Conservation (phyloP, 192 early-diverging fungal genomes). For the Dimargaris xerosporica region DNA sequence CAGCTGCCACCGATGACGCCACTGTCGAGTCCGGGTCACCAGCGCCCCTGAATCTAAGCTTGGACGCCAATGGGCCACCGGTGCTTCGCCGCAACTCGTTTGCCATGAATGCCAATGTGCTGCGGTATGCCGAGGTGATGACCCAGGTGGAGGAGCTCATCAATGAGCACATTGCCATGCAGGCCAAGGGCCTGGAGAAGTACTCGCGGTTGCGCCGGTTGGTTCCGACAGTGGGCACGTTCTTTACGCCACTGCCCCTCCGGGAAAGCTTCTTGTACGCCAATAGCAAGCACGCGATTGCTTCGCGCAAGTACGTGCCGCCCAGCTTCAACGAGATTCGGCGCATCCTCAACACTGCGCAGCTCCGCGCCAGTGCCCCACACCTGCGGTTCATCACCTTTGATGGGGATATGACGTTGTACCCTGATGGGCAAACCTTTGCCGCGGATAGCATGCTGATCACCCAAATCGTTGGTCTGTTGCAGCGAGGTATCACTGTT, state of each 20-base stretch:
- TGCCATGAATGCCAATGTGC: conserved; percentile 36
- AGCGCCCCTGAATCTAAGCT: background rate
- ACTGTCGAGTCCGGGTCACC: background rate
- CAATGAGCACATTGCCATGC: conserved; percentile 34
- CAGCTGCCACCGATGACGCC: background rate
- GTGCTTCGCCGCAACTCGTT: conserved; percentile 12
- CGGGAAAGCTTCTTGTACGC: conserved; percentile 49
- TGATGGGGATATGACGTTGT: conserved; percentile 90
- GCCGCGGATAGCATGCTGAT: conserved; percentile 49
- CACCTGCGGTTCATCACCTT: conserved; percentile 69
- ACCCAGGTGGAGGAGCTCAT: conserved; percentile 63
- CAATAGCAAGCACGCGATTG: conserved; percentile 50
- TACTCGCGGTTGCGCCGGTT: conserved; percentile 63
- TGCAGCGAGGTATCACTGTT: conserved; percentile 46
- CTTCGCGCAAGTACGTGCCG: conserved; percentile 65
- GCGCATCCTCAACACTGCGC: conserved; percentile 79
- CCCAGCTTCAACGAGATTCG: conserved; percentile 89
- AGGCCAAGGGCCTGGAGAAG: conserved; percentile 16
- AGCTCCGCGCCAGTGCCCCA: conserved; percentile 60
- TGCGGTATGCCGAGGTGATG: conserved; percentile 69
- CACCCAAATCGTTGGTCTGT: conserved; percentile 45
- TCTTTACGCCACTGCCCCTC: conserved; percentile 74
- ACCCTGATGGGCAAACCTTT: conserved; percentile 77
- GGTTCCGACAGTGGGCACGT: conserved; percentile 65
- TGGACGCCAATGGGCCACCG: background rate